Conservation (phyloP, 2,329 filamentous ascomycete genomes). For the Grosmannia huntii region DNA sequence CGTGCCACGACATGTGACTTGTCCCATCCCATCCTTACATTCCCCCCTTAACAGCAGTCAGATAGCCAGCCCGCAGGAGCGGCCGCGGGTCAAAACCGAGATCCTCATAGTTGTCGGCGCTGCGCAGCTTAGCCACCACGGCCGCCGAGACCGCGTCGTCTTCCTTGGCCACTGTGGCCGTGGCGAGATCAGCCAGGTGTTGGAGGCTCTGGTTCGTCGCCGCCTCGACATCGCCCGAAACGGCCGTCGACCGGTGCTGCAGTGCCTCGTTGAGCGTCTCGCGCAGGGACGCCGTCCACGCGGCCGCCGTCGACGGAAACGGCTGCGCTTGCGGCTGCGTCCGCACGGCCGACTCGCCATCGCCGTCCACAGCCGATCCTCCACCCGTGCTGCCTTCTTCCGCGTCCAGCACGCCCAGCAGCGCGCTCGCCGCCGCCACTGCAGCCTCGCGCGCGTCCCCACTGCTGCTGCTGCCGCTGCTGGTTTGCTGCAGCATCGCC, state of each 20-base stretch:
- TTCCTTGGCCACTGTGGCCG: constrained; percentile 19
- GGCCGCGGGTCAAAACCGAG: constrained; percentile 27
- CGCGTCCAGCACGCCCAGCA: constrained; percentile 22
- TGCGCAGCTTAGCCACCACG: constrained; percentile 1
- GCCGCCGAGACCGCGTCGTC: constrained; percentile 11
- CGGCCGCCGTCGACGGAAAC: neutral
- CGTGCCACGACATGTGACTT: too few species aligned
- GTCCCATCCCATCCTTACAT: too few species aligned
- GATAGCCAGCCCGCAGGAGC: constrained; percentile 26
- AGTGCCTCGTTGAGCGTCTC: neutral
- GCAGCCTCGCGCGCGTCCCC: neutral
- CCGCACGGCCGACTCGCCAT: neutral
- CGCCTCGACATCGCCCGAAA: constrained; percentile 17
- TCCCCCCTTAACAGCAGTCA: constrained; percentile 14
- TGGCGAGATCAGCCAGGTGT: constrained; percentile 28
- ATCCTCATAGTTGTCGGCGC: constrained; percentile 25
- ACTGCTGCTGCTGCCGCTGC: neutral
- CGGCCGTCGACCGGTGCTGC: constrained; percentile 13
- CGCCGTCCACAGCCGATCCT: neutral
- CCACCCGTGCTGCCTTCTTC: constrained; percentile 20
- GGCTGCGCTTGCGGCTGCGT: neutral
- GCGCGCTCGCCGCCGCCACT: neutral
- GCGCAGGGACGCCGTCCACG: constrained; percentile 1
- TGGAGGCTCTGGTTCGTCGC: constrained; percentile 43
- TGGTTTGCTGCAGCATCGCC: constrained; percentile 32